phyloP scores from a whole-genome alignment of 805 yeast species.

The Candida broadrunensis region DNA sequence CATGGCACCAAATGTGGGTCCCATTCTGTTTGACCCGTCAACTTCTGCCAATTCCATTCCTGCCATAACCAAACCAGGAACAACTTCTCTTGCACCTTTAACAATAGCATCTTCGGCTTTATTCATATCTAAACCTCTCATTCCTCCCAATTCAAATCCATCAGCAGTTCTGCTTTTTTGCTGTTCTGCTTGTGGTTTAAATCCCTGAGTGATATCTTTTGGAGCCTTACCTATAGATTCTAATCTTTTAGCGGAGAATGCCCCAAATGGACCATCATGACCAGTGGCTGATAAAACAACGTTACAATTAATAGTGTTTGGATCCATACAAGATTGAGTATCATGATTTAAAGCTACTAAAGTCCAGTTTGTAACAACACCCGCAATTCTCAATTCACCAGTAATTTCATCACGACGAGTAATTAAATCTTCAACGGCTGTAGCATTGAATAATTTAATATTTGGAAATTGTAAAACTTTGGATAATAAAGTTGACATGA shows the following conservation, averaged over 20 bases:
- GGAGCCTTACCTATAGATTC: slow-evolving; percentile 38
- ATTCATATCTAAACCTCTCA: slow-evolving; percentile 81
- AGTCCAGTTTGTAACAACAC: slow-evolving; percentile 84
- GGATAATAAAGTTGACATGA: slow-evolving; percentile 68
- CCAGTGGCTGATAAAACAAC: slow-evolving; percentile 74
- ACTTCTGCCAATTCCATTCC: slow-evolving; percentile 82
- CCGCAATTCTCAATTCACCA: slow-evolving; percentile 65
- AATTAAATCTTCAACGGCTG: slow-evolving; percentile 76
- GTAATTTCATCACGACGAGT: slow-evolving; percentile 58
- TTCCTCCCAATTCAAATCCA: slow-evolving; percentile 49
- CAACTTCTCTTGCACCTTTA: slow-evolving; percentile 61
- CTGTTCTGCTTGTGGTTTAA: slow-evolving; percentile 10
- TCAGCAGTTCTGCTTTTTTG: slow-evolving; percentile 10
- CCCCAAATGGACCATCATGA: slow-evolving; percentile 83
- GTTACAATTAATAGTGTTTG: slow-evolving; percentile 66
- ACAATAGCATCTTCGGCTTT: slow-evolving; percentile 74
- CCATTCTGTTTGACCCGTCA: slow-evolving; percentile 79
- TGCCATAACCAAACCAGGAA: slow-evolving; percentile 63
- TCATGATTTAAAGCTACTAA: slow-evolving; percentile 73
- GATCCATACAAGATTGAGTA: slow-evolving; percentile 79
- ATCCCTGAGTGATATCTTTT: slow-evolving; percentile 37
- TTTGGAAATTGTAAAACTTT: slow-evolving; percentile 70
- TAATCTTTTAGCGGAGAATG: slow-evolving; percentile 69
- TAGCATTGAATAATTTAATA: slow-evolving; percentile 74
- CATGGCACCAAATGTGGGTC: slow-evolving; percentile 84